Base-by-base conservation (phyloP, 805 yeast genomes). In the Metschnikowia lachancei region DNA sequence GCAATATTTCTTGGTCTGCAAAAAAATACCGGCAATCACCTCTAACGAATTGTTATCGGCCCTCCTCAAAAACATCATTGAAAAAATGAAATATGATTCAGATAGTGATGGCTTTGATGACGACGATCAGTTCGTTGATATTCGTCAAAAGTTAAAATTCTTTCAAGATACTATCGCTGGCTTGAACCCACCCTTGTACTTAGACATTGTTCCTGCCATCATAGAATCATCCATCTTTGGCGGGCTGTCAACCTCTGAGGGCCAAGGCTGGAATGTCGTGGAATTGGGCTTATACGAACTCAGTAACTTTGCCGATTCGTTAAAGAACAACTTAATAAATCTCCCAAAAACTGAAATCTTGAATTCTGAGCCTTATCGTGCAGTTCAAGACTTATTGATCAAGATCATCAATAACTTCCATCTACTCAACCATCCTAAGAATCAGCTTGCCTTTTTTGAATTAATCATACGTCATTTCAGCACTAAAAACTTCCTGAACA, bases 261-360 rank as follows among this genome's bases (percentile, higher is more conserved):
- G 32, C 19, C 38, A 38, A 19, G 22, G 30, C 4, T 54, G 58
- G 58, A 52, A 89, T 61, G 80, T 77, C 22, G 74, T 88, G 33
- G 99, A 94, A 65, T 74, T 94, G 52, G 97, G 96, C 2, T 70
- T 94, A 43, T 90, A 75, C 62, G 95, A 91, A 66, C 75, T 94
- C 59, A 78, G 81, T 43, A 85, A 83, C 54, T 82, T 84, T 54
- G 82, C 90, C 41, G 98, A 92, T 50, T 78, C 87, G 46, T 72
- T 91, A 47, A 81, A 88, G 63, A 86, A 83, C 57, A 88, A 88
- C 55, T 64, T 84, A n/a, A 79, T 89, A 65, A 82, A 82, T 56
- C 59, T 86, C 34, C 83, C 85, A 35, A 83, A 87, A 60, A 74
- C 72, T 17, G 83, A 83, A 64, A 75, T 89, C 28, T 72, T 75